Percentiles rank a stretch among this genome's conserved stretches.
phyloP scores from a whole-genome alignment of 1,284 basidiomycete genomes.

The Cutaneotrichosporon cutaneum region DNA sequence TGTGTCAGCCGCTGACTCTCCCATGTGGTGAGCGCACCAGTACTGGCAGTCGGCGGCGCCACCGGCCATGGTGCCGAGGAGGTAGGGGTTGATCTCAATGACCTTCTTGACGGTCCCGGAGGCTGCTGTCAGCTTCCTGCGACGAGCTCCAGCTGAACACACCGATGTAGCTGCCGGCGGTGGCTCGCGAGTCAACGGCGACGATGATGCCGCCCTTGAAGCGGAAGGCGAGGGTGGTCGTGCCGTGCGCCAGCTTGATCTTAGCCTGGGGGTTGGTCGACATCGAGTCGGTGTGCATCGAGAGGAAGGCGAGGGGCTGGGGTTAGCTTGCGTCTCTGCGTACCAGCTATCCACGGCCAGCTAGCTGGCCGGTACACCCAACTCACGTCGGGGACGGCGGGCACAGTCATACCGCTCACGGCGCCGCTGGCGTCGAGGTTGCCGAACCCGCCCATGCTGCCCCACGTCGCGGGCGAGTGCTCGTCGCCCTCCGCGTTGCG shows the following conservation, averaged over 20 bases:
- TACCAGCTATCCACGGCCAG: neutral
- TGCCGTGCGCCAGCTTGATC: slow-evolving; percentile 99
- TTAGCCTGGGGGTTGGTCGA: slow-evolving; percentile 80
- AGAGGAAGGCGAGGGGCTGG: slow-evolving; percentile 84
- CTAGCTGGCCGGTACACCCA: neutral
- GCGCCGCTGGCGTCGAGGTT: slow-evolving; percentile 45
- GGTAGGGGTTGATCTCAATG: slow-evolving; percentile 98
- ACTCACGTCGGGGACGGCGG: slow-evolving; percentile 51
- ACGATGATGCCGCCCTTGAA: slow-evolving; percentile 97
- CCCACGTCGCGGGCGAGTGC: slow-evolving; percentile 68
- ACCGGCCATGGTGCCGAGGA: slow-evolving; percentile 98
- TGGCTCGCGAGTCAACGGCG: slow-evolving; percentile 95
- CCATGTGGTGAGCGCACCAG: slow-evolving; percentile 38
- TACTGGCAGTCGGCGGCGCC: slow-evolving; percentile 71
- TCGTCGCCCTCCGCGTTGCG: slow-evolving; percentile 27
- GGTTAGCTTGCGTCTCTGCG: slow-evolving; percentile 1
- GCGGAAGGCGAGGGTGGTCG: slow-evolving; percentile 96
- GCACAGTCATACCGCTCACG: slow-evolving; percentile 48
- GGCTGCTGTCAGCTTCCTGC: slow-evolving; percentile 61
- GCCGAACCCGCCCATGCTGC: slow-evolving; percentile 75
- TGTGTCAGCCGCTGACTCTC: slow-evolving; percentile 9
- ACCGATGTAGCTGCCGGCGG: slow-evolving; percentile 96
- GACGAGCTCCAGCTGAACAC: no score
- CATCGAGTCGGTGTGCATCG: slow-evolving; percentile 87
- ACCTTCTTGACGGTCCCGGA: slow-evolving; percentile 97